These are phyloP conservation scores for Talaromyces sp. DNA, from an alignment of 2,329 filamentous ascomycete genomes.

Conservation along the genomic window DNA sequence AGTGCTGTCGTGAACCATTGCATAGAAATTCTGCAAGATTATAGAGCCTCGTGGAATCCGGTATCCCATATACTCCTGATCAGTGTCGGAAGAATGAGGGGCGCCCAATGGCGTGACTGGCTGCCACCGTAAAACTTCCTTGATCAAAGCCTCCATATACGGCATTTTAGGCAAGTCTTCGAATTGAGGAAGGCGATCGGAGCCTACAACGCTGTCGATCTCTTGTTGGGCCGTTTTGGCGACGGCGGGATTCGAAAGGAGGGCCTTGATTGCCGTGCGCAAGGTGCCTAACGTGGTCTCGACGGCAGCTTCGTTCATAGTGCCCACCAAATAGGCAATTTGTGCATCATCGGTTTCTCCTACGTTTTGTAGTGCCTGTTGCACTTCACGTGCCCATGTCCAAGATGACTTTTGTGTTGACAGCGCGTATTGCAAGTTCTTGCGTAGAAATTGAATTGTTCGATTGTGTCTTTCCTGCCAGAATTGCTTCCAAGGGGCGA, in stretches of 20 bases:
- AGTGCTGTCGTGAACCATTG: conserved; percentile 40
- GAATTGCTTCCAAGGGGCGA: conserved; percentile 18
- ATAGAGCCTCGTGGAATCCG: conserved; percentile 44
- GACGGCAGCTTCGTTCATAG: conserved; percentile 48
- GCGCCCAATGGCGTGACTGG: conserved; percentile 44
- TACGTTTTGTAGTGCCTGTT: neutral
- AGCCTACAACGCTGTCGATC: conserved; percentile 33
- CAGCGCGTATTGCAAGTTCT: conserved; percentile 11
- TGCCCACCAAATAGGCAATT: conserved; percentile 45
- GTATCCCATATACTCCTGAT: conserved; percentile 49
- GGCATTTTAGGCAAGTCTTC: conserved; percentile 30
- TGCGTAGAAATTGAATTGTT: conserved; percentile 19
- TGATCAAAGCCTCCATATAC: conserved; percentile 33
- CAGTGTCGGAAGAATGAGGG: conserved; percentile 46
- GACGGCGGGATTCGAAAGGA: conserved; percentile 44
- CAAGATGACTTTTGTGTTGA: conserved; percentile 19
- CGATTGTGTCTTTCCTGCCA: conserved; percentile 19
- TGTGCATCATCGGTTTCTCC: conserved; percentile 41
- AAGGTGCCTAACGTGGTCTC: conserved; percentile 49
- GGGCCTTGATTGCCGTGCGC: conserved; percentile 46
- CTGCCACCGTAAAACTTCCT: conserved; percentile 37
- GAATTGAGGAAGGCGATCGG: conserved; percentile 30
- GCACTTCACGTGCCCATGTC: conserved; percentile 25
- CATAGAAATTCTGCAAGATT: conserved; percentile 43
- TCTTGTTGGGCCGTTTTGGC: conserved; percentile 38